Conservation (phyloP, 768 basidiomycete species). For the Trametes cinnabarina region DNA sequence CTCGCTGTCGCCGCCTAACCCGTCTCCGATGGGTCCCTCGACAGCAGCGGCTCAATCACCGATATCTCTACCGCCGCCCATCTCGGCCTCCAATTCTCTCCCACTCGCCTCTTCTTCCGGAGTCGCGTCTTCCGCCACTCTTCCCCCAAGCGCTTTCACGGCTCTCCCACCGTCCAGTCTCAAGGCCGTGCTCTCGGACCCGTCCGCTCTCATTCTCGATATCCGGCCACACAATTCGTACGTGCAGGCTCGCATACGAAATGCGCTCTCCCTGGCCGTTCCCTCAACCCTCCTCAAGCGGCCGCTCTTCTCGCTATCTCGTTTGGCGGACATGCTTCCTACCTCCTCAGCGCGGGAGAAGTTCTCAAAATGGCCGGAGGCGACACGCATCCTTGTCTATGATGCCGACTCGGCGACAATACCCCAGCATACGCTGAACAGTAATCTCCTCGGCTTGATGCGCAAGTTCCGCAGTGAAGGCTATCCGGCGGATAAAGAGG, state of each 20-base stretch:
- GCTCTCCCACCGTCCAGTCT: conserved; percentile 32
- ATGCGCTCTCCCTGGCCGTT: conserved; percentile 81
- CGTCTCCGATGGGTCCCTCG: conserved; percentile 28
- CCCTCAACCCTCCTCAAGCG: conserved; percentile 94
- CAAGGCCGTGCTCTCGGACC: conserved; percentile 32
- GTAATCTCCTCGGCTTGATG: conserved; percentile 70
- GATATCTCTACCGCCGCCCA: conserved; percentile 4
- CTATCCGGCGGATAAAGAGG: conserved; percentile 48
- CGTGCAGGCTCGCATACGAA: conserved; percentile 59
- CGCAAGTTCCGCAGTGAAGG: conserved; percentile 69
- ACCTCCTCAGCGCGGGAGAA: conserved; percentile 51
- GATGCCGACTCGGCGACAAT: conserved; percentile 66
- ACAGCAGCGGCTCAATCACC: not conserved
- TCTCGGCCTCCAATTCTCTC: conserved; percentile 14
- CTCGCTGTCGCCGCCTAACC: conserved; percentile 19
- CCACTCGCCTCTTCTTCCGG: conserved; percentile 32
- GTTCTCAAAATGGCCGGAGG: conserved; percentile 59
- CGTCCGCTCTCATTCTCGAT: conserved; percentile 70
- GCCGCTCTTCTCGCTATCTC: conserved; percentile 77
- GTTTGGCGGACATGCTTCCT: conserved; percentile 79
- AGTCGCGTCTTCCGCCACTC: conserved; percentile 11
- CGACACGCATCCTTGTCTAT: conserved; percentile 72
- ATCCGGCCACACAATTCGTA: conserved; percentile 82
- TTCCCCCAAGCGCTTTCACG: conserved; percentile 24
- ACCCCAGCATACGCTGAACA: conserved; percentile 51